phyloP scores from a whole-genome alignment of 2,329 filamentous ascomycete species.

The Ophiocordyceps sinensis region DNA sequence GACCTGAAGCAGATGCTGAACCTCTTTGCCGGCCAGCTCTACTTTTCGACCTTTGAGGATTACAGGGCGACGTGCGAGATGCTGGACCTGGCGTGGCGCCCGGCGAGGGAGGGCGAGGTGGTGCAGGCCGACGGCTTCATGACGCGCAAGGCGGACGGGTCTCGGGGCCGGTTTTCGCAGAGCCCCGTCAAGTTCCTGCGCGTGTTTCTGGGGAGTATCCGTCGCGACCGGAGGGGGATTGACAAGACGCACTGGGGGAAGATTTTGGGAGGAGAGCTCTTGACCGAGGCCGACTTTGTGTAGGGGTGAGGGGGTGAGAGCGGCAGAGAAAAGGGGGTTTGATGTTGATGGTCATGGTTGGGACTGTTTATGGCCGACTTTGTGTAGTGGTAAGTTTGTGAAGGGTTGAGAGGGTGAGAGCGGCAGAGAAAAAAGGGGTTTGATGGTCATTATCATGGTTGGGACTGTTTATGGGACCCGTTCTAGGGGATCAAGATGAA shows the following conservation, averaged over 20 bases:
- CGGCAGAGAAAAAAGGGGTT: no score
- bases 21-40: constrained; percentile 1
- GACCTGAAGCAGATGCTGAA: not conserved
- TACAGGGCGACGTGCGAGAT: not conserved
- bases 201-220: not conserved
- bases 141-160: not conserved
- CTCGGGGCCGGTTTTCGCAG: not conserved
- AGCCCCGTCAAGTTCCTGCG: not conserved
- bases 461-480: no score
- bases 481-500: no score
- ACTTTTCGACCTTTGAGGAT: not conserved
- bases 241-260: not conserved
- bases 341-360: no score
- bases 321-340: no score
- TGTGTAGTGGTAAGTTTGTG: not conserved
- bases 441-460: no score
- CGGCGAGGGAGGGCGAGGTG: not conserved
- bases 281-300: not conserved
- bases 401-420: no score
- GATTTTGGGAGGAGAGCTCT: not conserved
- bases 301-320: not conserved
- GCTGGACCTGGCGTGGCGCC: not conserved
- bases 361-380: not conserved
- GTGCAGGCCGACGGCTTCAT: not conserved
- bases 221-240: not conserved